These are phyloP conservation scores for Beta macrorhiza DNA, from an alignment of 179 eudicot species.

Conservation along the genomic window DNA sequence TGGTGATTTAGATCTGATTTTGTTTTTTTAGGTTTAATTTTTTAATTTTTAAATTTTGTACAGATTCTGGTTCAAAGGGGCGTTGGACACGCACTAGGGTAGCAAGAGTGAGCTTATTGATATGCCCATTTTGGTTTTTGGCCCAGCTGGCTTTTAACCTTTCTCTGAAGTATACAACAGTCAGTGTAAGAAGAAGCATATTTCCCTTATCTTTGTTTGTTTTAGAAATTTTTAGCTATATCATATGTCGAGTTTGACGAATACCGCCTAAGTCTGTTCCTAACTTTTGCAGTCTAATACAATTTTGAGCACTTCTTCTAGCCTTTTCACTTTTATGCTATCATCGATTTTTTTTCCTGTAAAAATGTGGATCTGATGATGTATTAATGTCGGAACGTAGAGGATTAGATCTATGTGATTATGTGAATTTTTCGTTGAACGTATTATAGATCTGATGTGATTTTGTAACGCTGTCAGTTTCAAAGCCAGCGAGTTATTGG, in stretches of 20 bases:
- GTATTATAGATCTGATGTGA: no score
- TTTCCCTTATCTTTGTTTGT: conserved; percentile 1
- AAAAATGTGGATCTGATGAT: no score
- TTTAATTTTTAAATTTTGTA: no score
- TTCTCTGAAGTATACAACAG: conserved; percentile 88
- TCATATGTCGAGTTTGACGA: background rate
- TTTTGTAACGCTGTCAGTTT: no score
- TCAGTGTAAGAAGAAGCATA: conserved; percentile 59
- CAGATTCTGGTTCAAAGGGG: conserved; percentile 41
- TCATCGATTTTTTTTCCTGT: conserved; percentile 17
- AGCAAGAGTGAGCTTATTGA: conserved; percentile 79
- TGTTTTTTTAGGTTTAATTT: no score
- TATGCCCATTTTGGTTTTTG: conserved; percentile 95
- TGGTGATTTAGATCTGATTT: no score
- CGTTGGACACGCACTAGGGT: conserved; percentile 86
- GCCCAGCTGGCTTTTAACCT: conserved; percentile 90
- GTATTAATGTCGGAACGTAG: no score
- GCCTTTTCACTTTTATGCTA: conserved; percentile 89
- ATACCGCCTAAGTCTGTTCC: background rate
- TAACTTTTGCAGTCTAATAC: conserved; percentile 75
- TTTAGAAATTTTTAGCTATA: background rate
- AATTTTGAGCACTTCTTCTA: conserved; percentile 86
- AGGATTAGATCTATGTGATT: no score
- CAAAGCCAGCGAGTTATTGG: no score
- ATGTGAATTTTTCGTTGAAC: no score